Conservation (phyloP, 2,329 filamentous ascomycete genomes). For the Microdochium trichocladiopsis region DNA sequence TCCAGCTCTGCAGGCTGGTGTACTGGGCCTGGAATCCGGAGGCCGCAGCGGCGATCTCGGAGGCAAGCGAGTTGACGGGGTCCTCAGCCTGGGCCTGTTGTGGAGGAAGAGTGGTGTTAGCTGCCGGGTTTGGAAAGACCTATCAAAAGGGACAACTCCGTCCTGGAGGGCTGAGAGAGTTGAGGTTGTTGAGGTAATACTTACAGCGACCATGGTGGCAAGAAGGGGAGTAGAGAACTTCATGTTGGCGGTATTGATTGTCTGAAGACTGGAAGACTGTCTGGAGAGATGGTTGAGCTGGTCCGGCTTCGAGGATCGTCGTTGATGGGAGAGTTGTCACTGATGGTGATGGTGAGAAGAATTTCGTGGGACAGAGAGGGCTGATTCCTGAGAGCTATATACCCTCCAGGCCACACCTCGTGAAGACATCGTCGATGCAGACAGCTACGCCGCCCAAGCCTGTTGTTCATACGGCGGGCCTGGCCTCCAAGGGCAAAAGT, state of each 20-base stretch:
- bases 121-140: neutral
- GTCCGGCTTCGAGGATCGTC: neutral
- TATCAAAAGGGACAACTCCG: no score
- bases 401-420: neutral
- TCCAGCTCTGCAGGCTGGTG: conserved; percentile 1
- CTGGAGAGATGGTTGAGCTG: neutral
- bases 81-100: neutral
- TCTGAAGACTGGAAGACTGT: neutral
- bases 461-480: neutral
- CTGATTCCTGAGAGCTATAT: neutral
- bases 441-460: neutral
- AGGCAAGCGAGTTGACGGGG: neutral
- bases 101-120: neutral
- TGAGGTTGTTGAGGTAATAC: no score
- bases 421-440: neutral
- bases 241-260: neutral
- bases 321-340: neutral
- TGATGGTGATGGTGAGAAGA: neutral
- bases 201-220: neutral
- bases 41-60: neutral
- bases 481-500: neutral
- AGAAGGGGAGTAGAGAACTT: neutral
- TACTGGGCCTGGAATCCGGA: neutral
- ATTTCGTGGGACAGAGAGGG: neutral
- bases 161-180: no score